phyloP scores from a whole-genome alignment of 345 rosid genomes.

The Citrus australasica region DNA sequence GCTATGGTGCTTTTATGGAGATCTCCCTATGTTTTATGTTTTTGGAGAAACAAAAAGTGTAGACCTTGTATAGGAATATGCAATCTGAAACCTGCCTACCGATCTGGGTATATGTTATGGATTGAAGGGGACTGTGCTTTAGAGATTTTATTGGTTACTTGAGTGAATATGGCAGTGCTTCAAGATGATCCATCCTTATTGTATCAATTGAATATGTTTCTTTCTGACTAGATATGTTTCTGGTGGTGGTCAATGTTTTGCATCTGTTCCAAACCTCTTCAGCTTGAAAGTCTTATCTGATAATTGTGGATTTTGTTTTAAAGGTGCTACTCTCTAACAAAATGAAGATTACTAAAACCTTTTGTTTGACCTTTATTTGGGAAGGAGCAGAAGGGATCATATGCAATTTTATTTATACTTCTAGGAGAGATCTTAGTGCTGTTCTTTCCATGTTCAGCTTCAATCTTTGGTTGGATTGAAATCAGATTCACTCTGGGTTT shows the following conservation, averaged over 20 bases:
- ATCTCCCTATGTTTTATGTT: constrained; percentile 10
- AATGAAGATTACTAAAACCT: background rate
- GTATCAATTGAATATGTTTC: background rate
- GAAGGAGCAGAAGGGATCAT: background rate
- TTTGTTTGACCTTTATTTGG: constrained; percentile 9
- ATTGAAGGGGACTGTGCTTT: background rate
- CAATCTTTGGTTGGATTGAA: background rate
- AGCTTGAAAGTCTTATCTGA: background rate
- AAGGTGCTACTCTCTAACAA: background rate
- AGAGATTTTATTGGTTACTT: background rate
- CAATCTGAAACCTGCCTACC: background rate
- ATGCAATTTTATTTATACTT: background rate
- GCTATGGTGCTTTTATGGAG: constrained; percentile 14
- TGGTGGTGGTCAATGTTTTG: background rate
- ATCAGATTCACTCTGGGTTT: background rate
- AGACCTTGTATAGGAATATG: constrained; percentile 13
- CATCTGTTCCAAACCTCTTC: background rate
- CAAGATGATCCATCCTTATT: constrained; percentile 10
- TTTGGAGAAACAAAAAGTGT: constrained; percentile 12
- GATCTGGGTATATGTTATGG: constrained; percentile 8
- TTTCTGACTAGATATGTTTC: background rate
- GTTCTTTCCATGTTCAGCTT: background rate
- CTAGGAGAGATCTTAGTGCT: constrained; percentile 2
- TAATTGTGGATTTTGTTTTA: background rate
- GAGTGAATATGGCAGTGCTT: constrained; percentile 4